Evolutionary conservation across 371 early-diverging fungal genomes (phyloP), one percentile per base, ranked within the genome.

Genomic region (Circinella umbellata): DNA sequence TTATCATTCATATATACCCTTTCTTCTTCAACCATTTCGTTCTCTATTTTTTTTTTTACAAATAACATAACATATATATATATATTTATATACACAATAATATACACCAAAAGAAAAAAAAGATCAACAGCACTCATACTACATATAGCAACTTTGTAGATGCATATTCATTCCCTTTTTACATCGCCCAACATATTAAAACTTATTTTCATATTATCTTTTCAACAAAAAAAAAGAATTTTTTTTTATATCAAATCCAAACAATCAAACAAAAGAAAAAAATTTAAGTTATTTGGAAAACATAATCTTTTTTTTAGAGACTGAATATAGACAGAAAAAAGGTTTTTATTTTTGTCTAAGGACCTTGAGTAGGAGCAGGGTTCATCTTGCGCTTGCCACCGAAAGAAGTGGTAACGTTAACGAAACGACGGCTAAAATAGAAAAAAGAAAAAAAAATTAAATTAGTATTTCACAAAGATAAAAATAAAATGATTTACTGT

Each of bases 361-460:
- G 85, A 69, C 85, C 85, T 72, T 79, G 80, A 67, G 88, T 86
- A 64, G 91, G 88, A 72, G 88, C 83, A 74, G 91, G 89, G 86
- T 91, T 91, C 91, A 91, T 91, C 86, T 89, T 92, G 81, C 94
- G 92, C 93, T 95, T 96, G 85, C 94, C 96, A 80, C 90, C 90
- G 81, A 92, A 86, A 74, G 87, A 78, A 76, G 89, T 87, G 84
- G 93, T 94, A 73, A 94, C 93, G 90, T 96, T 97, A 77, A 97
- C 97, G 86, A 96, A 94, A 74, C 99, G 95, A 79, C 98, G 96
- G 85, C 79, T 84, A 67, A 38, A n/a, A 55, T 63, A 10, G 15
- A 9, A 11, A 37, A 39, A 9, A 11, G 18, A 39, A 42, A 18
- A 27, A 18, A 1, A 34, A 27, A 39, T 18, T 1, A 36, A 4